A percentile compares a stretch with the other conserved stretches of the same genome.
Evolutionary conservation across 495 filamentous ascomycete species (phyloP).

Genomic region (Penicillium fimorum): DNA sequence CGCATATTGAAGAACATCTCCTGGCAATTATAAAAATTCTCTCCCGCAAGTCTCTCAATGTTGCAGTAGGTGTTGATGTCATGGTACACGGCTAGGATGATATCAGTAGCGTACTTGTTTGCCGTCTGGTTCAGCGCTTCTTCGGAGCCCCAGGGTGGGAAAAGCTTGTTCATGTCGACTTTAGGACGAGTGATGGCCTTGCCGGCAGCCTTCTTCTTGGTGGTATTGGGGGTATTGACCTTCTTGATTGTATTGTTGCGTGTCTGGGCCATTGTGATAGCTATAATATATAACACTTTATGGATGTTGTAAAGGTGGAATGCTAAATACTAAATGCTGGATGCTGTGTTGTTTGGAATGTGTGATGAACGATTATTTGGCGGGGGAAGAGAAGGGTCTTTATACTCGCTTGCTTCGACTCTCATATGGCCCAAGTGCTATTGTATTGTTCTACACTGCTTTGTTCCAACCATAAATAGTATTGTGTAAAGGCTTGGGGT

Average conservation of each 20-base stretch:
- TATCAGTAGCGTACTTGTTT: constrained; percentile 4
- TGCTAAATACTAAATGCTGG: not conserved
- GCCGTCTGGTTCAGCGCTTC: not conserved
- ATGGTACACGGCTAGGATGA: constrained; percentile 22
- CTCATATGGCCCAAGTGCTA: not conserved
- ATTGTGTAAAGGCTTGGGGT: not conserved
- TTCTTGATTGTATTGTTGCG: not conserved
- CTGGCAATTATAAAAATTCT: not conserved
- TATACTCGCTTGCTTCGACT: not conserved
- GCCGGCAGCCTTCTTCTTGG: not conserved
- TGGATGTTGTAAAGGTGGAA: not conserved
- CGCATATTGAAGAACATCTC: not conserved
- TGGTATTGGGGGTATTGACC: not conserved
- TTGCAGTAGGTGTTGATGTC: constrained; percentile 17
- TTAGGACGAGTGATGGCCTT: not conserved
- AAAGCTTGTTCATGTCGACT: not conserved
- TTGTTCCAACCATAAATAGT: constrained; percentile 1
- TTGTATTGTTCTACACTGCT: not conserved
- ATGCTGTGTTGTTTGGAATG: not conserved
- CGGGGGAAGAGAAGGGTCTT: not conserved
- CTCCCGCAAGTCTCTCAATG: not conserved
- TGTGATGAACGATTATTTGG: not conserved
- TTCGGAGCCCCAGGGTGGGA: constrained; percentile 1
- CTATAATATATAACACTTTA: not conserved
- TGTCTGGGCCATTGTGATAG: not conserved